Base-by-base conservation (phyloP, 106 monocot species). In the Dactylorhiza incarnata region DNA sequence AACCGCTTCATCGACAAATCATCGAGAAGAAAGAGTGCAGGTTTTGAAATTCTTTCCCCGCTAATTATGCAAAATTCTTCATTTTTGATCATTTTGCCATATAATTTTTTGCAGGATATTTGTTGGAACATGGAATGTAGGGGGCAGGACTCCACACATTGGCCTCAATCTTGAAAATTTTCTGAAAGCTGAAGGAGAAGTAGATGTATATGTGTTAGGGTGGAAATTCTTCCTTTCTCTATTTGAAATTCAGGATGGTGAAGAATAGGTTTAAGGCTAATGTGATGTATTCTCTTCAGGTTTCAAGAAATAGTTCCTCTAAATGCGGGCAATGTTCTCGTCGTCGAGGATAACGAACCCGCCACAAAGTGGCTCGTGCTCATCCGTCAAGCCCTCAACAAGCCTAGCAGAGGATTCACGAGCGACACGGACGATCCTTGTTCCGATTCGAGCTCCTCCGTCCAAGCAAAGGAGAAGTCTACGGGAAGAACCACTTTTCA, bases 301-400 rank as follows among this genome's bases (percentile, higher is more conserved):
- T 99, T 99, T 89, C 99, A 99, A 86, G 99, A 99, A 80, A 94
- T 92, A 79, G 99, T 99, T 61, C 99, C 99, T 76, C 52, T 99
- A 76, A 99, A 88, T 76, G 94, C 99, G 52, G 91, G 99, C 48
- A 94, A 99, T 71, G 94, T 99, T 37, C 43, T 94, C 25, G 99
- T 94, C 0, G 55, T 83, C 4, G 99, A 94, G 69, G 99, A 99
- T 83, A 99, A 83, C 62, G 99, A 94, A 55, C 99, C 99, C 0
- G 94, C 94, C 0, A 86, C 86, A 3, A 91, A 86, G 75, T 99
- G 94, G 99, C 91, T 99, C 5, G 59, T 72, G 9, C 87, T 94
- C 26, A 91, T 99, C 45, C 78, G 81, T 77, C 86, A 88, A 74
- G 82, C 91, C 17, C 91, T 99, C 51, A 99, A 99, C 80, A 89